These are phyloP conservation scores for Thymus mandschuricus DNA, from an alignment of 257 asterid genomes.

Conservation along the genomic window DNA sequence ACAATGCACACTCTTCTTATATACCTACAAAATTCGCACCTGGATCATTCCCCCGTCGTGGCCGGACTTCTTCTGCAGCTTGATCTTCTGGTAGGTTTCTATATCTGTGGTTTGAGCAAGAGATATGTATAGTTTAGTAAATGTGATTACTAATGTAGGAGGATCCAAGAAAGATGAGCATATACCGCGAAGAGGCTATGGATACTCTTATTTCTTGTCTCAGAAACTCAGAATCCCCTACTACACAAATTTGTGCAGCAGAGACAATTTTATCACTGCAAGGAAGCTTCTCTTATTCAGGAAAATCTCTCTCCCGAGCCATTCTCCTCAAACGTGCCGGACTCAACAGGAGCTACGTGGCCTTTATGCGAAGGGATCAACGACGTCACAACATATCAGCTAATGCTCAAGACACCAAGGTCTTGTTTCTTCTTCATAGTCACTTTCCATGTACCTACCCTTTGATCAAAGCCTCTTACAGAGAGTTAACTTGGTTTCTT, in stretches of 20 bases:
- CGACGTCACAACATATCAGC: slow-evolving; percentile 40
- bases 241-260: slow-evolving; percentile 73
- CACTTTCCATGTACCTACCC: too few relatives aligned
- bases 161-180: slow-evolving; percentile 93
- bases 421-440: neutral
- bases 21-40: slow-evolving; percentile 62
- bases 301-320: slow-evolving; percentile 66
- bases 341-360: slow-evolving; percentile 46
- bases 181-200: slow-evolving; percentile 83
- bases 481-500: too few relatives aligned
- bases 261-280: slow-evolving; percentile 67
- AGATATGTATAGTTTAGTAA: neutral
- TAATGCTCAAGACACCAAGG: slow-evolving; percentile 55
- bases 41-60: slow-evolving; percentile 62
- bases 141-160: slow-evolving; percentile 35
- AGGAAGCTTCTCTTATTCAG: slow-evolving; percentile 84
- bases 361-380: slow-evolving; percentile 55
- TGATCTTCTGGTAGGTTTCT: slow-evolving; percentile 64
- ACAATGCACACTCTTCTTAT: slow-evolving; percentile 77
- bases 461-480: neutral
- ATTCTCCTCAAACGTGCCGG: slow-evolving; percentile 75
- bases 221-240: slow-evolving; percentile 59
- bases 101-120: neutral
- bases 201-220: slow-evolving; percentile 74
- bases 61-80: slow-evolving; percentile 88